Percentiles rank a stretch among this genome's conserved stretches.
phyloP scores from a whole-genome alignment of 352 stramenopile species.

The Phytophthora macrochlamydospora region DNA sequence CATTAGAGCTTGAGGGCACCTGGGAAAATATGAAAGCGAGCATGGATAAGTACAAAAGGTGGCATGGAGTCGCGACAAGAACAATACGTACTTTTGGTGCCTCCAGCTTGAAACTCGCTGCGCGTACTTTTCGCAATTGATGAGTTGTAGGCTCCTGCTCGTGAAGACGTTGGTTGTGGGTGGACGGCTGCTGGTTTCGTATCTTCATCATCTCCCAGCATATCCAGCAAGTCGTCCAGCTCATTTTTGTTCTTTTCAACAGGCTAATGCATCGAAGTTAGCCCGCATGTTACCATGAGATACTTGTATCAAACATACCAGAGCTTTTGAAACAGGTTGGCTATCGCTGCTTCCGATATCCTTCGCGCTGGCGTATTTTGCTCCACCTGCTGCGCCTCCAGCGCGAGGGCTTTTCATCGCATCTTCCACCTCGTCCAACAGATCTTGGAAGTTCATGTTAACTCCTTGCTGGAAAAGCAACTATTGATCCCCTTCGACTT shows the following conservation, averaged over 20 bases:
- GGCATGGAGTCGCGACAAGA: neutral
- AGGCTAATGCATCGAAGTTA: neutral
- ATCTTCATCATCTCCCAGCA: conserved; percentile 53
- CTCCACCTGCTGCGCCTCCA: conserved; percentile 9
- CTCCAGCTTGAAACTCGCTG: conserved; percentile 43
- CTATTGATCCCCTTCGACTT: neutral
- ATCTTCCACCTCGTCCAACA: conserved; percentile 75
- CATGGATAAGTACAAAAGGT: neutral
- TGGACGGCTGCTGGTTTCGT: conserved; percentile 37
- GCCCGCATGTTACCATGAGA: too few species aligned
- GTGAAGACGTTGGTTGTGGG: conserved; percentile 27
- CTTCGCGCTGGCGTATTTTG: conserved; percentile 12
- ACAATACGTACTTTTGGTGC: conserved; percentile 53
- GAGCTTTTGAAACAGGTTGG: conserved; percentile 18
- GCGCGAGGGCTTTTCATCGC: conserved; percentile 50
- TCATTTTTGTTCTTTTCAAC: conserved; percentile 43
- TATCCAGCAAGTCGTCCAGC: conserved; percentile 77
- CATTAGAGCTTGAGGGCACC: conserved; percentile 61
- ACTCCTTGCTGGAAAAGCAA: neutral
- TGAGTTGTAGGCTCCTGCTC: conserved; percentile 20
- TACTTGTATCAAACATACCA: conserved; percentile 7
- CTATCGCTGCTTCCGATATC: conserved; percentile 11
- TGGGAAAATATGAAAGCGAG: conserved; percentile 18
- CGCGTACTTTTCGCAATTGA: conserved; percentile 12
- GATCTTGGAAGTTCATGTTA: conserved; percentile 72